phyloP scores from a whole-genome alignment of 164 flowering plant genomes.

The Amborella trichopoda region DNA sequence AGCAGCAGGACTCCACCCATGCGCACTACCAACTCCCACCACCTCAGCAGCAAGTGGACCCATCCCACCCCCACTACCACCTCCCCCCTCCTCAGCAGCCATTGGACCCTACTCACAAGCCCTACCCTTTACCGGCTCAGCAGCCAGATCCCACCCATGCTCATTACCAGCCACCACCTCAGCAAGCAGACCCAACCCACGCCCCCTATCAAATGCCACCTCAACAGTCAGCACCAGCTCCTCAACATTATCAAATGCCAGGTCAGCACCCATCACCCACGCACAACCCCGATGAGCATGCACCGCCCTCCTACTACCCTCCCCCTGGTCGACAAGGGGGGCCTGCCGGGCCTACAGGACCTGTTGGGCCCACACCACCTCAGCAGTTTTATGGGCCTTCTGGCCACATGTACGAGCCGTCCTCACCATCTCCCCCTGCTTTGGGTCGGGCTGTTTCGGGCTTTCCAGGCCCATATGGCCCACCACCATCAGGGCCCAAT shows the following conservation, averaged over 20 bases:
- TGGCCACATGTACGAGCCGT: conserved; percentile 33
- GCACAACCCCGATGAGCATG: conserved; percentile 13
- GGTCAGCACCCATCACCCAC: background rate
- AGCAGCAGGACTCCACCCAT: conserved; percentile 18
- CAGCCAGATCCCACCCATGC: conserved; percentile 10
- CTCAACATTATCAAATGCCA: conserved; percentile 38
- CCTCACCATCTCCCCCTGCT: conserved; percentile 38
- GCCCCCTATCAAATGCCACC: conserved; percentile 4
- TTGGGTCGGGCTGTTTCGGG: conserved; percentile 57
- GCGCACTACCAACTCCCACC: no score
- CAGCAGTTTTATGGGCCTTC: conserved; percentile 44
- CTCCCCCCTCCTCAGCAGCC: conserved; percentile 31
- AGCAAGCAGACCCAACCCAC: conserved; percentile 1
- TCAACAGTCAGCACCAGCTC: conserved; percentile 13
- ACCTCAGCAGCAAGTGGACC: conserved; percentile 14
- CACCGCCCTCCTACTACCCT: conserved; percentile 36
- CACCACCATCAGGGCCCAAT: conserved; percentile 27
- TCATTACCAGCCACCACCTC: conserved; percentile 16
- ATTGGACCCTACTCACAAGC: conserved; percentile 44
- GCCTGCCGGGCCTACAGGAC: conserved; percentile 26
- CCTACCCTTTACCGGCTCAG: conserved; percentile 40
- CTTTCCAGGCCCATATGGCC: conserved; percentile 33
- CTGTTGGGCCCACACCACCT: conserved; percentile 31
- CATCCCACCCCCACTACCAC: conserved; percentile 7
- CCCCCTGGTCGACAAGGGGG: conserved; percentile 43